These are phyloP conservation scores for Neopestalotiopsis clavispora DNA, from an alignment of 2,329 filamentous ascomycete species.

Conservation along the genomic window DNA sequence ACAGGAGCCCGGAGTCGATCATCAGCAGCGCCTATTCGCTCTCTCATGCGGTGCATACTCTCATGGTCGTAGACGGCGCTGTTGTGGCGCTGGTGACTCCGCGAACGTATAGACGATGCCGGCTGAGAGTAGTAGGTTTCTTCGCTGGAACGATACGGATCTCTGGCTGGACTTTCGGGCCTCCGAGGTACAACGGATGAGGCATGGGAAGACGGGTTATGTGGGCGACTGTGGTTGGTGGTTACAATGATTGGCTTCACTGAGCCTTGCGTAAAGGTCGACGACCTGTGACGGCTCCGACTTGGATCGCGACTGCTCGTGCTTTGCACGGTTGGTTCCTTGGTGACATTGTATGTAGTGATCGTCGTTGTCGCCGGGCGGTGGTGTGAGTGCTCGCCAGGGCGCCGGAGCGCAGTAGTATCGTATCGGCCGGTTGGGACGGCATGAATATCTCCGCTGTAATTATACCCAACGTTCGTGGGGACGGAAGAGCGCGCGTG, in stretches of 20 bases:
- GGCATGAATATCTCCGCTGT: conserved; percentile 59
- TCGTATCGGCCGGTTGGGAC: conserved; percentile 48
- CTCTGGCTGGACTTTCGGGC: conserved; percentile 53
- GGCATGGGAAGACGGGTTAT: conserved; percentile 28
- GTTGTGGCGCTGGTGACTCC: conserved; percentile 48
- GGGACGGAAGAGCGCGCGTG: conserved; percentile 61
- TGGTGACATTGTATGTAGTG: conserved; percentile 61
- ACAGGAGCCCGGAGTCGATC: conserved; percentile 44
- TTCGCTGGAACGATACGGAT: conserved; percentile 58
- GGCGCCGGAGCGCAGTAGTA: conserved; percentile 37
- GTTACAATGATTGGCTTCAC: conserved; percentile 63
- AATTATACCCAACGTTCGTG: conserved; percentile 54
- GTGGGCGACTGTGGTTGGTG: conserved; percentile 50
- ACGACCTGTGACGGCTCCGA: conserved; percentile 52
- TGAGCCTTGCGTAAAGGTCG: conserved; percentile 52
- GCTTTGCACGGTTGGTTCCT: conserved; percentile 54
- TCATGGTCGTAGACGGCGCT: conserved; percentile 55
- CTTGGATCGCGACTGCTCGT: conserved; percentile 53
- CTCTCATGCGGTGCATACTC: conserved; percentile 54
- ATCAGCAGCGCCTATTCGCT: conserved; percentile 44
- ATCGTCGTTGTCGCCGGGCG: conserved; percentile 48
- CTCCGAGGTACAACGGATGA: conserved; percentile 37
- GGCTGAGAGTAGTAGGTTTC: conserved; percentile 61
- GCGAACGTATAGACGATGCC: conserved; percentile 60
- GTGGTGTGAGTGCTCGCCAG: conserved; percentile 35